Base-by-base conservation (phyloP, 2,329 filamentous ascomycete genomes). In the Nigrospora oryzae region DNA sequence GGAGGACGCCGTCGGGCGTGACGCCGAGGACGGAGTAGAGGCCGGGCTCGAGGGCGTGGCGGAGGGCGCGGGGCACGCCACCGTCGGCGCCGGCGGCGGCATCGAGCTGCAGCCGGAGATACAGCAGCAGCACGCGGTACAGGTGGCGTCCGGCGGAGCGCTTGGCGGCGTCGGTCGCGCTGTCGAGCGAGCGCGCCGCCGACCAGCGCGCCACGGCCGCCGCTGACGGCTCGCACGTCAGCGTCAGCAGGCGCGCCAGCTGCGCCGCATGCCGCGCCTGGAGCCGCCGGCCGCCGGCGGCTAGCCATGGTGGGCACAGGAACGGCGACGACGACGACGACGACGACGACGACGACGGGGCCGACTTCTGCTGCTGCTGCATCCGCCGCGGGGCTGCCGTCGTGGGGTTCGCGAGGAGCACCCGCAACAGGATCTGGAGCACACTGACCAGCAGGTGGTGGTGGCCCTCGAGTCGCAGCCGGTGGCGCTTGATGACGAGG, bases 41-140 rank as follows among this genome's bases (percentile, higher is more conserved):
- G 1, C 75, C 80, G 6, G 73, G 69, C 56, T 79, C 71, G 38
- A 84, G 65, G 42, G 70, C 74, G 56, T 77, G 75, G 33, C 75
- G 65, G 17, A 82, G 66, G 10, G 62, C 63, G 12, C 69, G 67
- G 11, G 71, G 59, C 44, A 83, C 55, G 32, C 67, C 65, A 42
- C 66, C 54, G 30, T 67, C 65, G 42, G 66, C 64, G n/a, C n/a
- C n/a, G n/a, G n/a, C n/a, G n/a, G n/a, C n/a, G n/a, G n/a, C n/a
- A n/a, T n/a, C n/a, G 6, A 83, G 70, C 59, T 82, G 79, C 50
- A 82, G 63, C 61, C 74, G 76, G 50, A 83, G 68, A 54, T 82
- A 84, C 44, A 70, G 63, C 63, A 77, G 73, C 37, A 84, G 58
- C 6, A 83, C 62, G 30, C 77, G 61, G 52, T 79, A 79, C 74